These are phyloP conservation scores for Discostella pseudostelligera DNA, from an alignment of 108 stramenopile species.

Conservation along the genomic window DNA sequence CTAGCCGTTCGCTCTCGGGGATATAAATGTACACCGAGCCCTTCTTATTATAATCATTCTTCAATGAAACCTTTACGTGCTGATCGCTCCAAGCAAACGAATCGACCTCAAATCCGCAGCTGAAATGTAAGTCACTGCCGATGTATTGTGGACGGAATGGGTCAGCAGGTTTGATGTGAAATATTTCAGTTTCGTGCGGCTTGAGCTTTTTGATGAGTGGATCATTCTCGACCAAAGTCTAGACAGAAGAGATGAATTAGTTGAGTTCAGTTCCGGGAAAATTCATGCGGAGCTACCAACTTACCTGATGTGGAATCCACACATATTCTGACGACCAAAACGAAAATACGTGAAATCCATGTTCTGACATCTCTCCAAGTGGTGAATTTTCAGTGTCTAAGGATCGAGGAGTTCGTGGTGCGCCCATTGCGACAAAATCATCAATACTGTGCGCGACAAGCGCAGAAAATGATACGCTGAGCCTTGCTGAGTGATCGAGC, in stretches of 20 bases:
- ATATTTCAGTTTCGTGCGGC: constrained; percentile 83
- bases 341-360: constrained; percentile 80
- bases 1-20: constrained; percentile 42
- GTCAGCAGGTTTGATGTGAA: constrained; percentile 77
- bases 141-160: constrained; percentile 79
- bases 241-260: background rate
- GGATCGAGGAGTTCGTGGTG: background rate
- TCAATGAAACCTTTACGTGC: constrained; percentile 45
- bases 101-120: constrained; percentile 84
- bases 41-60: constrained; percentile 55
- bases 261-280: background rate
- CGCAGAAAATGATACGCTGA: constrained; percentile 41
- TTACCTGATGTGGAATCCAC: constrained; percentile 59
- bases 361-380: constrained; percentile 34
- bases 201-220: constrained; percentile 62
- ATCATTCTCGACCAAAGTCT: constrained; percentile 42
- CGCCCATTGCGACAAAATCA: constrained; percentile 39
- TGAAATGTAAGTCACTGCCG: constrained; percentile 89
- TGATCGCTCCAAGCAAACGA: constrained; percentile 45
- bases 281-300: background rate
- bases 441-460: constrained; percentile 41
- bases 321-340: constrained; percentile 86
- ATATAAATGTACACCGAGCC: constrained; percentile 70
- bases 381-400: background rate
- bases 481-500: constrained; percentile 54